Evolutionary conservation across 805 yeast genomes (phyloP), one percentile per base, ranked within the genome.

Genomic region (Wickerhamomyces mucosus): DNA sequence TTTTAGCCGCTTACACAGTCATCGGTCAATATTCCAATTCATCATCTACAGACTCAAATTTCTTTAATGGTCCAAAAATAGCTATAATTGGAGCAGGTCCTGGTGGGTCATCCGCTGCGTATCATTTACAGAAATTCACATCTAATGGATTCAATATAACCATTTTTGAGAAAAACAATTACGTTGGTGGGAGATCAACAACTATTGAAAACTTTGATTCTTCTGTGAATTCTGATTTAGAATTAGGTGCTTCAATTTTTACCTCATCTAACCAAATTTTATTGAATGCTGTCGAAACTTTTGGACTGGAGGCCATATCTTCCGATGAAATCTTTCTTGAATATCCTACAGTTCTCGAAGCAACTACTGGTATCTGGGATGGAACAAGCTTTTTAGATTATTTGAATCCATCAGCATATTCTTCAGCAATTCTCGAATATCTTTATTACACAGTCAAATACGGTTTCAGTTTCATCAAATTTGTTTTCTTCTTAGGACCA

Each of bases 71-170:
- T n/a, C n/a, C n/a, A n/a, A 39, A 34, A 6, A 41, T 65, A 12
- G 71, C 69, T 2, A 58, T 66, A 16, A 53, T 65, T 18, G 75
- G 75, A 3, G 69, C 73, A 1, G 75, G 75, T 4, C 63, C 75
- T 4, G 72, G 67, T 8, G 75, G 75, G 1, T 47, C 71, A 1
- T 48, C 67, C 4, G 53, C 65, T n/a, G 65, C 74, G 4, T 60
- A 65, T 39, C 55, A 68, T 35, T 50, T 67, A 12, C 61, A 63
- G 23, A 56, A 54, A 28, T 65, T 45, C 39, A 51, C 65, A 1
- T 42, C 51, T 19, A 38, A 45, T 28, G 36, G 38, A 0, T 62
- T 42, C 36, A 52, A 67, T 29, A 51, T 69, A 29, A 61, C 67
- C 0, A 44, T 69, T 1, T 68, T 55, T 42, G 75, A 69, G 26